Conservation (phyloP, 345 rosid genomes). For the Lagerstroemia speciosa region DNA sequence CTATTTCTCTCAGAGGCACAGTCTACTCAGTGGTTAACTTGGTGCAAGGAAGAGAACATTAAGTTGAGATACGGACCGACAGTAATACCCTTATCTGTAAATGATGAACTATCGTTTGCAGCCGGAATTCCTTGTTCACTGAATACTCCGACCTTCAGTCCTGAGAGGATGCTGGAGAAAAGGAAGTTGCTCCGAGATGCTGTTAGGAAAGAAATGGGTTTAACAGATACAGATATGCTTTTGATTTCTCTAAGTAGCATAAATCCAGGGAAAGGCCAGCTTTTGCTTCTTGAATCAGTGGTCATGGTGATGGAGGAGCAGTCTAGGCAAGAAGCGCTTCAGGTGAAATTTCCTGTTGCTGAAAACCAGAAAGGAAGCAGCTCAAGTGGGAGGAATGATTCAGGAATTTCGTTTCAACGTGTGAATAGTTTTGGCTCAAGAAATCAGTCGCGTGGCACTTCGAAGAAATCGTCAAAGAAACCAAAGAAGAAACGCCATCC, state of each 20-base stretch:
- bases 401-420: slow-evolving; percentile 53
- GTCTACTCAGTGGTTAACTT: slow-evolving; percentile 75
- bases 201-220: slow-evolving; percentile 70
- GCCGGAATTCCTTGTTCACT: slow-evolving; percentile 75
- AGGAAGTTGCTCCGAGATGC: slow-evolving; percentile 49
- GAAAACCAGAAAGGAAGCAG: slow-evolving; percentile 18
- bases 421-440: slow-evolving; percentile 13
- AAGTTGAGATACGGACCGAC: slow-evolving; percentile 80
- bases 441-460: slow-evolving; percentile 15
- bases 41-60: slow-evolving; percentile 78
- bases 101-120: slow-evolving; percentile 87
- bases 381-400: slow-evolving; percentile 44
- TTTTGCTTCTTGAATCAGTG: slow-evolving; percentile 71
- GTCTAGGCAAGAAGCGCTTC: slow-evolving; percentile 21
- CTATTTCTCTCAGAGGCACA: slow-evolving; percentile 78
- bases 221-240: slow-evolving; percentile 70
- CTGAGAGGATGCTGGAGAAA: slow-evolving; percentile 57
- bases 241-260: slow-evolving; percentile 89
- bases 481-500: slow-evolving; percentile 15
- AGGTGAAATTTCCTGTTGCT: slow-evolving; percentile 27
- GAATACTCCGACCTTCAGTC: slow-evolving; percentile 51
- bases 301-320: slow-evolving; percentile 33
- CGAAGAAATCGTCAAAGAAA: slow-evolving; percentile 5
- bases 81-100: slow-evolving; percentile 75
- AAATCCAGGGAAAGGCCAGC: slow-evolving; percentile 88